Evolutionary conservation across 371 early-diverging fungal genomes (phyloP).

Genomic region (Apophysomyces trapeziformis): DNA sequence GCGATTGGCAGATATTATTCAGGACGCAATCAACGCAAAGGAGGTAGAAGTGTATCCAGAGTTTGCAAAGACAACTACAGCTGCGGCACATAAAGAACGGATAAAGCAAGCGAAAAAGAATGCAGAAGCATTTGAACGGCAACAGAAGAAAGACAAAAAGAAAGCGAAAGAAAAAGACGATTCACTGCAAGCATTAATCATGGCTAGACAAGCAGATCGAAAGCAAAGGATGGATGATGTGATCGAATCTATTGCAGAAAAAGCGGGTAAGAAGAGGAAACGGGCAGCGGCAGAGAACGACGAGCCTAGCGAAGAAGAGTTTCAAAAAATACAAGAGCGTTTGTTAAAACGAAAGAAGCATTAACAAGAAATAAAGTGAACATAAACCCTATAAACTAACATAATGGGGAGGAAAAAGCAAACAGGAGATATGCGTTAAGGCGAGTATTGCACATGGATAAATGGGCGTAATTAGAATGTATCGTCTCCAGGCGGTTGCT

Average conservation of each 20-base stretch:
- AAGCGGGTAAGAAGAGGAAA: constrained; percentile 18
- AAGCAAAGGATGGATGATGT: constrained; percentile 50
- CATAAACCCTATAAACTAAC: no score
- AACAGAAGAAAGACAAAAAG: constrained; percentile 47
- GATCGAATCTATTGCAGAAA: constrained; percentile 50
- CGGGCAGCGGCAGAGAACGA: constrained; percentile 1
- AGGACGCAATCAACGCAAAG: constrained; percentile 64
- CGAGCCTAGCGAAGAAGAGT: constrained; percentile 70
- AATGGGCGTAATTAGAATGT: no score
- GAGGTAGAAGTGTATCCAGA: constrained; percentile 50
- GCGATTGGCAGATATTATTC: constrained; percentile 70
- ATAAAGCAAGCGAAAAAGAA: constrained; percentile 56
- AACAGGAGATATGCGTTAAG: no score
- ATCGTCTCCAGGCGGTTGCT: no score
- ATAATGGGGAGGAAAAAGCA: no score
- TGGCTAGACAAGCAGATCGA: constrained; percentile 43
- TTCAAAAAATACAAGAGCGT: constrained; percentile 51
- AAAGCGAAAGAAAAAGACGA: constrained; percentile 48
- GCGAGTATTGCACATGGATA: no score
- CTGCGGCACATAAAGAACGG: constrained; percentile 55
- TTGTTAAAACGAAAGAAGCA: neutral
- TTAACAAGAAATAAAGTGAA: no score
- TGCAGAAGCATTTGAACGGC: constrained; percentile 52
- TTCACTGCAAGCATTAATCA: constrained; percentile 54
- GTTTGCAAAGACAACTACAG: constrained; percentile 61